Evolutionary conservation across 2,329 filamentous ascomycete genomes (phyloP).

Genomic region (Apiospora marii): DNA sequence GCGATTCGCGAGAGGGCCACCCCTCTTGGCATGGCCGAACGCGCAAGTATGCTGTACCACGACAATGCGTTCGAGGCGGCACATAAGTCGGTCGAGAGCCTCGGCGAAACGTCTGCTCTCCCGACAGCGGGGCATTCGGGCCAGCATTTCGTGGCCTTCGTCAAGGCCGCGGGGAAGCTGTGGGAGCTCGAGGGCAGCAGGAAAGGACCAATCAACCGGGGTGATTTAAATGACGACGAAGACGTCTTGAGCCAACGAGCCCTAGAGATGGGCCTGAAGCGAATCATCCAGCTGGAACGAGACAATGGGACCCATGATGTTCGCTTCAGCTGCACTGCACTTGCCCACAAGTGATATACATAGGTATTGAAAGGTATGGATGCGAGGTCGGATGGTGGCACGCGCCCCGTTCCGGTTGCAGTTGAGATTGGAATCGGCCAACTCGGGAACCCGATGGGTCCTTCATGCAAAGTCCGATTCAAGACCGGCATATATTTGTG

Average conservation of each 20-base stretch:
- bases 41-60: conserved; percentile 76
- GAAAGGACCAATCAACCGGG: conserved; percentile 76
- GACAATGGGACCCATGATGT: conserved; percentile 43
- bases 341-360: conserved; percentile 39
- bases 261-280: conserved; percentile 64
- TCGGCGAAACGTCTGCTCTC: conserved; percentile 73
- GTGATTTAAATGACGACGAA: conserved; percentile 59
- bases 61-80: conserved; percentile 74
- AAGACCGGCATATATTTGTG: background rate
- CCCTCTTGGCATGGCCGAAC: conserved; percentile 64
- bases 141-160: conserved; percentile 83
- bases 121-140: conserved; percentile 67
- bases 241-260: conserved; percentile 73
- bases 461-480: background rate
- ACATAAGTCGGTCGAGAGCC: conserved; percentile 72
- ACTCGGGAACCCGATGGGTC: background rate
- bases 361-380: too few relatives aligned
- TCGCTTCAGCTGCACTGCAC: conserved; percentile 49
- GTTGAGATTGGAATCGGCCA: background rate
- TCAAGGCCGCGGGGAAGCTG: conserved; percentile 70
- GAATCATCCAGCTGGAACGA: conserved; percentile 50
- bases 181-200: conserved; percentile 84
- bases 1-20: conserved; percentile 68
- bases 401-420: background rate
- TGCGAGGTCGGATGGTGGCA: background rate